Base-by-base conservation (phyloP, 164 flowering plant genomes). In the Piper longum region DNA sequence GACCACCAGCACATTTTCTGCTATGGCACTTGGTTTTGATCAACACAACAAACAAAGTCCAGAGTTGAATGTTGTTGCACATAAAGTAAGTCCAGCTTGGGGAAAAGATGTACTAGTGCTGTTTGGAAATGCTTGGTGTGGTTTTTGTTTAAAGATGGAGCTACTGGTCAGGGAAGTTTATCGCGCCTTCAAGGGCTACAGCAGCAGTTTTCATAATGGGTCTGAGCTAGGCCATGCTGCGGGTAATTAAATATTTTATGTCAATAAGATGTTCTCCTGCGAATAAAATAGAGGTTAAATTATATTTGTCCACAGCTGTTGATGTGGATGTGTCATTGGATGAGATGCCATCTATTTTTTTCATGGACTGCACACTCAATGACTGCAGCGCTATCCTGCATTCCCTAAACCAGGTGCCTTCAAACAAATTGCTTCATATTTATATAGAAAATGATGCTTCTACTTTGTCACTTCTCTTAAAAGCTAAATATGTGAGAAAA, bases 101-200 rank as follows among this genome's bases (percentile, higher is more conserved):
- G 71, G 71, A 67, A 82, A 78, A 72, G 96, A 90, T 71, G 85
- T 88, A n/a, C 66, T 93, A 72, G 96, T 93, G 59, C 86, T 93
- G 59, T 90, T 90, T 61, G 85, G 87, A 79, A 83, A 73, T 69
- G 77, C 70, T 69, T 93, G 96, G 96, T 93, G 99, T 75, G 99
- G 91, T 16, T 93, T 90, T 80, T 93, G 97, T 71, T 91, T 80
- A 75, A 77, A 91, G 75, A 90, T 85, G 91, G 97, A 90, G 71
- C 67, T 90, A 43, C 81, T 87, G 70, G 88, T 93, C 71, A 90
- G 92, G 66, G 99, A 93, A 78, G 92, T 88, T 39, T 78, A 82
- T 75, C 77, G 83, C 41, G 84, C 91, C 51, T 69, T 90, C 52
- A 82, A 78, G 69, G 85, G 82, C 39, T 84, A 84, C 68, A 56